A percentile compares a stretch with the other conserved stretches of the same genome.
These are phyloP conservation scores for Blastobotrys malaysiensis DNA, from an alignment of 1,139 yeast genomes.

Conservation along the genomic window DNA sequence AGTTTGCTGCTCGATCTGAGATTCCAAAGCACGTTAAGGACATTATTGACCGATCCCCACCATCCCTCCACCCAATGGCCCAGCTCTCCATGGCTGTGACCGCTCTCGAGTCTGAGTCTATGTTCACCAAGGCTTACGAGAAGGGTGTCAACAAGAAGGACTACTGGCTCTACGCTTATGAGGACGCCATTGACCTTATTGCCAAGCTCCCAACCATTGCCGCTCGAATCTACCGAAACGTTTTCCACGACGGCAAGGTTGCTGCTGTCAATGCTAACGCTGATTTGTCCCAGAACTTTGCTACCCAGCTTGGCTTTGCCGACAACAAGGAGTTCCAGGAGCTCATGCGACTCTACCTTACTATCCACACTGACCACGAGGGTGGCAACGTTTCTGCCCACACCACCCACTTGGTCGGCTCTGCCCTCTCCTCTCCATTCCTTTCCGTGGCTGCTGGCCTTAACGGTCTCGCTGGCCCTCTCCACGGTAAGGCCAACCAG, in stretches of 20 bases:
- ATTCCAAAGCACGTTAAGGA: constrained; percentile 52
- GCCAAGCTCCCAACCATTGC: constrained; percentile 65
- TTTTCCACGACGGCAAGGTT: constrained; percentile 75
- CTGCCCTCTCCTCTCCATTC: constrained; percentile 91
- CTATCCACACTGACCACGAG: constrained; percentile 97
- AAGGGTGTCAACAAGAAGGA: constrained; percentile 61
- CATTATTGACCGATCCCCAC: constrained; percentile 51
- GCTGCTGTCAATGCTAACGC: constrained; percentile 63
- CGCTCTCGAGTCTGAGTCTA: constrained; percentile 61
- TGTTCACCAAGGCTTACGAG: constrained; percentile 59
- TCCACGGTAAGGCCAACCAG: constrained; percentile 97
- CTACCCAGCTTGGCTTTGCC: constrained; percentile 80
- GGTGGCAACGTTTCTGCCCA: constrained; percentile 99
- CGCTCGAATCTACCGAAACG: constrained; percentile 61
- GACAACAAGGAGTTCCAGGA: constrained; percentile 76
- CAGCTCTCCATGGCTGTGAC: constrained; percentile 62
- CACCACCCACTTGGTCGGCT: constrained; percentile 94
- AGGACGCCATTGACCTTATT: constrained; percentile 57
- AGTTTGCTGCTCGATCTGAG: constrained; percentile 53
- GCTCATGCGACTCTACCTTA: constrained; percentile 89
- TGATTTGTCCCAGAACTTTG: constrained; percentile 93
- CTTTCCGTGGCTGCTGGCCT: constrained; percentile 91
- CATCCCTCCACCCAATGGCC: constrained; percentile 63
- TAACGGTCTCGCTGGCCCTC: constrained; percentile 97
- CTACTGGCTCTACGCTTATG: constrained; percentile 63